Percentiles rank a stretch among this genome's conserved stretches.
Evolutionary conservation across 352 stramenopile species (phyloP).

Genomic region (Achlya hypogyna): DNA sequence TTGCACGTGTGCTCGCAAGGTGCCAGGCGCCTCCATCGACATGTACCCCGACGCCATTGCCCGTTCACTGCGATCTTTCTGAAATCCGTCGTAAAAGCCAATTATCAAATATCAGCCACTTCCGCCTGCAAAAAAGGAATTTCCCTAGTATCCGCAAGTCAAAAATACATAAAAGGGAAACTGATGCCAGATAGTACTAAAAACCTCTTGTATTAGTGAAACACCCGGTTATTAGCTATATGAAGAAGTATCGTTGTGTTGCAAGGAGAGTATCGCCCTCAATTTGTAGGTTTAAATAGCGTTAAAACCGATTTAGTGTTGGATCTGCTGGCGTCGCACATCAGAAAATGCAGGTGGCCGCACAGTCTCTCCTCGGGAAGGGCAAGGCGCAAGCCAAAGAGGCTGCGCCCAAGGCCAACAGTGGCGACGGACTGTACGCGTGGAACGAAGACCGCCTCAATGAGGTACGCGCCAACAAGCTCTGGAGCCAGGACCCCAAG

Average conservation of each 20-base stretch:
- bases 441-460: slow-evolving; percentile 70
- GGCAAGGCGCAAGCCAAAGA: neutral
- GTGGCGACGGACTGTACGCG: slow-evolving; percentile 17
- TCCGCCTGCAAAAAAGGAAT: no score
- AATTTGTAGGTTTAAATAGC: neutral
- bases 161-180: no score
- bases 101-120: no score
- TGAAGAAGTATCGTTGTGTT: no score
- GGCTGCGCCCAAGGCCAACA: neutral
- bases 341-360: neutral
- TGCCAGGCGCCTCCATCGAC: neutral
- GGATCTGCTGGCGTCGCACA: neutral
- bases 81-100: no score
- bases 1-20: neutral
- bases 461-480: slow-evolving; percentile 79
- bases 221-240: no score
- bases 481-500: slow-evolving; percentile 89
- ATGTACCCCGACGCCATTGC: neutral
- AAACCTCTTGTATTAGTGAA: no score
- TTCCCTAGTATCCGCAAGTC: no score
- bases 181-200: no score
- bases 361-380: slow-evolving; percentile 7
- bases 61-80: neutral
- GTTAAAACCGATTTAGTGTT: slow-evolving; percentile 8
- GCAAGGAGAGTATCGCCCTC: no score